A percentile compares a stretch with the other conserved stretches of the same genome.
These are phyloP conservation scores for Tetrapisispora iriomotensis DNA, from an alignment of 805 yeast species.

Conservation along the genomic window DNA sequence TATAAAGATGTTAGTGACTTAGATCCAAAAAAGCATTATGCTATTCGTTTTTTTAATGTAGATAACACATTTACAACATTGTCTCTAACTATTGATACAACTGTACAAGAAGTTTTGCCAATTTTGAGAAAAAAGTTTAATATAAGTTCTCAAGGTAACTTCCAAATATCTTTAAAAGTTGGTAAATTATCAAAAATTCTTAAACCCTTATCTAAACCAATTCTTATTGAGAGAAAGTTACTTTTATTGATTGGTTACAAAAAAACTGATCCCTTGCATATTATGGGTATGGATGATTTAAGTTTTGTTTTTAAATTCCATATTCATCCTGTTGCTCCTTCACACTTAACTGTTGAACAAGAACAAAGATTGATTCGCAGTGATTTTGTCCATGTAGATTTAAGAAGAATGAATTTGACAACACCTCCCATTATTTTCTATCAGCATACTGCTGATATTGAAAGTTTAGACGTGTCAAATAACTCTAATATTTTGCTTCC, in stretches of 20 bases:
- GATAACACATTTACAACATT: conserved; percentile 76
- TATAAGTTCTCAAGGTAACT: conserved; percentile 58
- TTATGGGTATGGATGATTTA: conserved; percentile 75
- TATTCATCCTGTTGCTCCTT: conserved; percentile 51
- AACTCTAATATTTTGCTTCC: conserved; percentile 83
- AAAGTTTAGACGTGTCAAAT: conserved; percentile 69
- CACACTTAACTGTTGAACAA: conserved; percentile 56
- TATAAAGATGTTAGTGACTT: conserved; percentile 30
- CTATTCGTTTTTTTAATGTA: conserved; percentile 69
- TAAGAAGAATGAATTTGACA: conserved; percentile 63
- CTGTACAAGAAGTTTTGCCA: conserved; percentile 64
- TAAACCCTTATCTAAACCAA: conserved; percentile 63
- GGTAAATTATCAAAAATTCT: conserved; percentile 70
- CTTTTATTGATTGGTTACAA: conserved; percentile 69
- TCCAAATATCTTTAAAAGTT: conserved; percentile 61
- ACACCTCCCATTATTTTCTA: conserved; percentile 79
- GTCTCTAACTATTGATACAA: conserved; percentile 67
- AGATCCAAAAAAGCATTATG: conserved; percentile 26
- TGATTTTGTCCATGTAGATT: conserved; percentile 64
- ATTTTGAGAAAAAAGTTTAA: conserved; percentile 71
- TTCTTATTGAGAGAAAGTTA: conserved; percentile 65
- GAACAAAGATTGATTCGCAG: conserved; percentile 47
- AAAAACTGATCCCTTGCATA: conserved; percentile 65
- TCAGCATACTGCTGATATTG: conserved; percentile 71
- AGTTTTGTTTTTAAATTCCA: conserved; percentile 75